Evolutionary conservation across 2,329 filamentous ascomycete genomes (phyloP).

Genomic region (Colletotrichum australisinense): DNA sequence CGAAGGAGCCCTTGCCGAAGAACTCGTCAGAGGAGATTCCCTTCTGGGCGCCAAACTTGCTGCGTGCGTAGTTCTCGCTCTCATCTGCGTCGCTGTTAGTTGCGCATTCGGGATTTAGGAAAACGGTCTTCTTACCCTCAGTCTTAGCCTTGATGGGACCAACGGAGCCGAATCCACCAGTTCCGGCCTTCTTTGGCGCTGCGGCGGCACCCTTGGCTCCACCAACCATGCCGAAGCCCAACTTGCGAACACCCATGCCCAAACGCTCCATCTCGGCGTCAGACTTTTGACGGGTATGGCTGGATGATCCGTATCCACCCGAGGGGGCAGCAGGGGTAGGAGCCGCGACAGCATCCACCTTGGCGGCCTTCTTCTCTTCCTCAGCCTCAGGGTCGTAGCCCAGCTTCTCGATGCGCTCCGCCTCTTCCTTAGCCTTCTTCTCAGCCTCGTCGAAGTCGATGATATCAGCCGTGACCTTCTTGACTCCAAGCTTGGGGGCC

Average conservation of each 20-base stretch:
- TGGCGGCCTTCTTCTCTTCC: conserved; percentile 60
- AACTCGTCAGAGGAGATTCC: conserved; percentile 98
- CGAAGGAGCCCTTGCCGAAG: conserved; percentile 91
- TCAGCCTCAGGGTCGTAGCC: conserved; percentile 96
- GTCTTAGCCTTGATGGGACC: conserved; percentile 76
- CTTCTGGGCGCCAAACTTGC: conserved; percentile 93
- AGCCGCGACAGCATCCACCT: conserved; percentile 71
- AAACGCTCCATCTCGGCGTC: conserved; percentile 87
- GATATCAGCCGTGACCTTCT: conserved; percentile 84
- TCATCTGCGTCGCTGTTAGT: conserved; percentile 63
- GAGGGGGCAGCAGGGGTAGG: conserved; percentile 81
- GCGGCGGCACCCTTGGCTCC: conserved; percentile 68
- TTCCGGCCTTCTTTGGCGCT: conserved; percentile 73
- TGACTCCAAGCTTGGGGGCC: conserved; percentile 86
- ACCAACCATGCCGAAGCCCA: conserved; percentile 90
- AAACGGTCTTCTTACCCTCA: conserved; percentile 66
- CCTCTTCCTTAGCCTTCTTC: conserved; percentile 96
- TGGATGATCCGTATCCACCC: conserved; percentile 71
- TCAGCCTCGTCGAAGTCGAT: conserved; percentile 99
- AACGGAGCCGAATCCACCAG: conserved; percentile 88
- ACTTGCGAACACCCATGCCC: conserved; percentile 86
- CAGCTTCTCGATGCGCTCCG: conserved; percentile 92
- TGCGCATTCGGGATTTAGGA: neutral
- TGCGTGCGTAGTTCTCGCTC: conserved; percentile 83
- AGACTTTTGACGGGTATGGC: conserved; percentile 68